Evolutionary conservation across 768 basidiomycete species (phyloP).

Genomic region (Mycena sanguinolenta): DNA sequence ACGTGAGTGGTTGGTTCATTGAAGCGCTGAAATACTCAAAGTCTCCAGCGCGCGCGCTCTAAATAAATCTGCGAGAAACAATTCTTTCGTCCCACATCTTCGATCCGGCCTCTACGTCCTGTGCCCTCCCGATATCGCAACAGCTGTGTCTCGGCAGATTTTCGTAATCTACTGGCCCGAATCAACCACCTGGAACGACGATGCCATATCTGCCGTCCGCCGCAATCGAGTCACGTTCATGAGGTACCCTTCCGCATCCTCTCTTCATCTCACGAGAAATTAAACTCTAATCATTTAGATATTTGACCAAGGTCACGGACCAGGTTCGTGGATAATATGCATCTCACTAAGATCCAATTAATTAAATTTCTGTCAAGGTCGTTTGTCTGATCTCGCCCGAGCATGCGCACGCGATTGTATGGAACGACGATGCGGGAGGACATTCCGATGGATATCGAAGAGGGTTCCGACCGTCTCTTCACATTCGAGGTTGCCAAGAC

Average conservation of each 20-base stretch:
- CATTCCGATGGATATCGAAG: slow-evolving; percentile 48
- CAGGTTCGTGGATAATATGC: too few relatives aligned
- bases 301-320: slow-evolving; percentile 71
- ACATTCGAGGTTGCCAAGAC: slow-evolving; percentile 68
- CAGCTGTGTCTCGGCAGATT: slow-evolving; percentile 41
- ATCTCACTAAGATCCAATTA: too few relatives aligned
- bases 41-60: slow-evolving; percentile 28
- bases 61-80: slow-evolving; percentile 26
- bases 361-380: too few relatives aligned
- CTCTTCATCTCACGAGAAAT: background rate
- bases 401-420: slow-evolving; percentile 60
- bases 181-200: slow-evolving; percentile 69
- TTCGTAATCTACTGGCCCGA: slow-evolving; percentile 76
- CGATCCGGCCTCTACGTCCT: slow-evolving; percentile 67
- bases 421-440: slow-evolving; percentile 50
- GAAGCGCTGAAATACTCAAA: background rate
- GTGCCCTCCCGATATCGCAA: slow-evolving; percentile 31
- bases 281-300: slow-evolving; percentile 50
- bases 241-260: slow-evolving; percentile 54
- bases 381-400: slow-evolving; percentile 63
- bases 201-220: slow-evolving; percentile 55
- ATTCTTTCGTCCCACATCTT: slow-evolving; percentile 45
- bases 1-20: slow-evolving; percentile 49
- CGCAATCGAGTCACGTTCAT: slow-evolving; percentile 74
- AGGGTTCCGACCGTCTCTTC: slow-evolving; percentile 62